Evolutionary conservation across 2,329 filamentous ascomycete genomes (phyloP).

Genomic region (Aotearoamyces nothofagi): DNA sequence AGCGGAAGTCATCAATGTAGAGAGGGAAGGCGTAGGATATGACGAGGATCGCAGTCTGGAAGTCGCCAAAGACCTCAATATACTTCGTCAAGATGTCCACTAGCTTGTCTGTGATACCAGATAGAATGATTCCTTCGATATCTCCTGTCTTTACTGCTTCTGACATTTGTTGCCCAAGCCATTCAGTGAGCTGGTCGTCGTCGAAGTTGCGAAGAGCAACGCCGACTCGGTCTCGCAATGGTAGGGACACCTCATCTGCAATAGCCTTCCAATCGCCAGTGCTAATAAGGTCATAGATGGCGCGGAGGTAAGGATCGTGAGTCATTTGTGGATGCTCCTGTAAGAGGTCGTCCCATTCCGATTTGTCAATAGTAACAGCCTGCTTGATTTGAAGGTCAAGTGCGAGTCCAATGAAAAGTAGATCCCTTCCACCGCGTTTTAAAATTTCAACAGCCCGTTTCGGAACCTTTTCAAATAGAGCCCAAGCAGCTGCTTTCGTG

Average conservation of each 20-base stretch:
- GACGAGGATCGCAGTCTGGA: slow-evolving; percentile 65
- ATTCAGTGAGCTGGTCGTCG: slow-evolving; percentile 46
- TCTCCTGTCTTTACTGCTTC: slow-evolving; percentile 50
- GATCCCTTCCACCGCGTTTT: slow-evolving; percentile 50
- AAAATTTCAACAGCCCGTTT: slow-evolving; percentile 55
- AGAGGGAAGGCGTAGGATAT: slow-evolving; percentile 59
- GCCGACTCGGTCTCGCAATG: slow-evolving; percentile 58
- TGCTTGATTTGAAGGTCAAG: slow-evolving; percentile 45
- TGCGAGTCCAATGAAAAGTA: slow-evolving; percentile 53
- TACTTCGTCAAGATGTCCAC: slow-evolving; percentile 66
- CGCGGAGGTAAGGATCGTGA: slow-evolving; percentile 65
- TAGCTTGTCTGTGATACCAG: slow-evolving; percentile 56
- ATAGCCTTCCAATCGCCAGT: slow-evolving; percentile 65
- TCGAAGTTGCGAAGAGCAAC: slow-evolving; percentile 54
- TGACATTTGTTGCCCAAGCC: slow-evolving; percentile 50
- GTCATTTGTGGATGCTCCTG: slow-evolving; percentile 26
- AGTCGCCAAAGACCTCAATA: slow-evolving; percentile 59
- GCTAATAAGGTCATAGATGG: slow-evolving; percentile 63
- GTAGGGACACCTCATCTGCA: slow-evolving; percentile 56
- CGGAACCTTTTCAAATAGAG: slow-evolving; percentile 57
- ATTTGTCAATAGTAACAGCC: slow-evolving; percentile 21
- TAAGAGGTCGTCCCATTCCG: slow-evolving; percentile 15
- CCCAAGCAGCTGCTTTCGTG: slow-evolving; percentile 63
- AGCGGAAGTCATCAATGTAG: slow-evolving; percentile 65
- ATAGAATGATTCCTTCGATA: slow-evolving; percentile 63